Conservation (phyloP, 305 asterid genomes). For the Vinca major region DNA sequence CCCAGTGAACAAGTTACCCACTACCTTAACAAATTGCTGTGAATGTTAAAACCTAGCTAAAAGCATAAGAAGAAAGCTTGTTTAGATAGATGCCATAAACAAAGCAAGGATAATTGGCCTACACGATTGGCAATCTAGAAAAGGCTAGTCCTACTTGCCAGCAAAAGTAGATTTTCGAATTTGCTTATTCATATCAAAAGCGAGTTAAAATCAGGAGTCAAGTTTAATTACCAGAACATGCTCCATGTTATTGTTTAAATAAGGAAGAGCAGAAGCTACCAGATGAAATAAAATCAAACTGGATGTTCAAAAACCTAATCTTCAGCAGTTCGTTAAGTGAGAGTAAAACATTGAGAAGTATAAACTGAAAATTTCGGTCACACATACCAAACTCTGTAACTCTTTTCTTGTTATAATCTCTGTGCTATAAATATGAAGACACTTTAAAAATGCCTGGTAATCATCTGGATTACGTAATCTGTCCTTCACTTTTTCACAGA, state of each 20-base stretch:
- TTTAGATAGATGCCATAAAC: no score
- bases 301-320: background rate
- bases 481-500: constrained; percentile 97
- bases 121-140: no score
- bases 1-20: no score
- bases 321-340: background rate
- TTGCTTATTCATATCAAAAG: background rate
- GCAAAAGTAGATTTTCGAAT: background rate
- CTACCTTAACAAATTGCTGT: no score
- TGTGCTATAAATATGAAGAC: constrained; percentile 94
- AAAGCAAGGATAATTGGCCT: no score
- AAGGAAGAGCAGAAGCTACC: background rate
- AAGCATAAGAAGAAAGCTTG: no score
- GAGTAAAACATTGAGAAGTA: background rate
- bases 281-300: background rate
- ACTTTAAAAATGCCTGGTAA: constrained; percentile 95
- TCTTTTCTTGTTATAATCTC: constrained; percentile 94
- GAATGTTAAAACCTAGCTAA: no score
- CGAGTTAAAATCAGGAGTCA: background rate
- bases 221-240: background rate
- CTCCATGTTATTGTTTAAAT: background rate
- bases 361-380: background rate
- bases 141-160: no score
- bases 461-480: constrained; percentile 70
- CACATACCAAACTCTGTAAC: constrained; percentile 73